Evolutionary conservation across 2,329 filamentous ascomycete species (phyloP).

Genomic region (Cladophialophora carrionii): DNA sequence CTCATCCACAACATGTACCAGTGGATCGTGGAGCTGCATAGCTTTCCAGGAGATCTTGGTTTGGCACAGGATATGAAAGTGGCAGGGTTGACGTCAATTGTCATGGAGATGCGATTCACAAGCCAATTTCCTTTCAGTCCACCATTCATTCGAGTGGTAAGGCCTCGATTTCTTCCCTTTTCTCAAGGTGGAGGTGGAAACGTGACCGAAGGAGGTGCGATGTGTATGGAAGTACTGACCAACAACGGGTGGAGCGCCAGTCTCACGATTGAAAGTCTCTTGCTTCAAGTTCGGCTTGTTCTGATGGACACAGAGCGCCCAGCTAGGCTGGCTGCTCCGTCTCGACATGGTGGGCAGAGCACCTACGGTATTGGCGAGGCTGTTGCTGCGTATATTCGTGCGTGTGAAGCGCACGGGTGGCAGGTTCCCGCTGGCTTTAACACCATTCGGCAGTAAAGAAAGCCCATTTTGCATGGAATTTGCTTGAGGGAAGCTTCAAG

Average conservation of each 20-base stretch:
- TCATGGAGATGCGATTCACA: conserved; percentile 81
- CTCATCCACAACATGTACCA: conserved; percentile 77
- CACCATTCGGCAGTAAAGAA: conserved; percentile 14
- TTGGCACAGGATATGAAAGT: conserved; percentile 74
- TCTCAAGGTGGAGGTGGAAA: conserved; percentile 77
- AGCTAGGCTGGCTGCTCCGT: conserved; percentile 60
- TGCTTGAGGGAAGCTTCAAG: neutral
- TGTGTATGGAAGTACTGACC: conserved; percentile 84
- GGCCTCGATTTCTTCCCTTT: conserved; percentile 77
- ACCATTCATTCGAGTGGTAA: conserved; percentile 81
- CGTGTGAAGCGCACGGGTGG: conserved; percentile 73
- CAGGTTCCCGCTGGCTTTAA: conserved; percentile 65
- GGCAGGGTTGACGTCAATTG: conserved; percentile 65
- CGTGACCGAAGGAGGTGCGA: conserved; percentile 79
- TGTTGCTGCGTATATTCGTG: conserved; percentile 71
- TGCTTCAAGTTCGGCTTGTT: conserved; percentile 79
- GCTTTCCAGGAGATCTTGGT: conserved; percentile 70
- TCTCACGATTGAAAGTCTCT: conserved; percentile 73
- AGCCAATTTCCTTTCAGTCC: conserved; percentile 75
- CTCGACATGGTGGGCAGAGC: conserved; percentile 4
- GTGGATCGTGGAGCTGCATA: conserved; percentile 89
- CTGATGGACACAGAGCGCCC: conserved; percentile 71
- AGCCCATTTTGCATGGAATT: neutral
- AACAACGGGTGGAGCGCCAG: conserved; percentile 79
- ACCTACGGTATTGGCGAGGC: conserved; percentile 74